Evolutionary conservation across 305 asterid genomes (phyloP).

Genomic region (Solanum chacoense): DNA sequence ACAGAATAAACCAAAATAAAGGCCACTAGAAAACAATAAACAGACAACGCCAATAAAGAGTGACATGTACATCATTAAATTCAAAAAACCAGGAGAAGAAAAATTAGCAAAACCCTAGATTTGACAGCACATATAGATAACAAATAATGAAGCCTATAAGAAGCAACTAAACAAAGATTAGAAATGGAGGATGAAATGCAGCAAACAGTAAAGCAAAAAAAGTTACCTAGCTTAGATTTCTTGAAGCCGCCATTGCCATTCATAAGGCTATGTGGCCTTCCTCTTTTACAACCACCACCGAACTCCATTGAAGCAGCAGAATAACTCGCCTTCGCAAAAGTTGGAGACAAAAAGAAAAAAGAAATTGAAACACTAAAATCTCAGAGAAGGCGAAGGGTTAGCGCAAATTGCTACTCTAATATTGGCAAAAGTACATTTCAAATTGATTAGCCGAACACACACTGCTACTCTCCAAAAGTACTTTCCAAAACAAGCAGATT

Average conservation of each 20-base stretch:
- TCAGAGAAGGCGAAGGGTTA: neutral
- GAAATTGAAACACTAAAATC: neutral
- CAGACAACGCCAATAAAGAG: neutral
- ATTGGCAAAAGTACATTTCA: neutral
- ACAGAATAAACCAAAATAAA: neutral
- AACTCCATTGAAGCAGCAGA: conserved; percentile 25
- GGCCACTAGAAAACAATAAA: neutral
- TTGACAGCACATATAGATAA: neutral
- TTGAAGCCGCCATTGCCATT: conserved; percentile 44
- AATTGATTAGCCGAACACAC: neutral
- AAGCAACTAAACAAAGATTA: neutral
- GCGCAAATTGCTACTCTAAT: neutral
- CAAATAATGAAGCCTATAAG: neutral
- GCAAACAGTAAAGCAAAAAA: neutral
- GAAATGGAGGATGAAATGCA: neutral
- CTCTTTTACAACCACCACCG: conserved; percentile 43
- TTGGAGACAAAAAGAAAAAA: neutral
- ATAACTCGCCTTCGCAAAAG: neutral
- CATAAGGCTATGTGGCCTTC: conserved; percentile 26
- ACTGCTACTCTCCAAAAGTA: neutral
- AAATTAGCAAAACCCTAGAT: neutral
- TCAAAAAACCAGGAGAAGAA: neutral
- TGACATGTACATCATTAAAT: neutral
- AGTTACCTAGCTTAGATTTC: conserved; percentile 41
- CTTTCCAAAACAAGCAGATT: neutral